Evolutionary conservation across 306 rosid species (phyloP), one percentile per base, ranked within the genome.

Genomic region (Glycine soja): DNA sequence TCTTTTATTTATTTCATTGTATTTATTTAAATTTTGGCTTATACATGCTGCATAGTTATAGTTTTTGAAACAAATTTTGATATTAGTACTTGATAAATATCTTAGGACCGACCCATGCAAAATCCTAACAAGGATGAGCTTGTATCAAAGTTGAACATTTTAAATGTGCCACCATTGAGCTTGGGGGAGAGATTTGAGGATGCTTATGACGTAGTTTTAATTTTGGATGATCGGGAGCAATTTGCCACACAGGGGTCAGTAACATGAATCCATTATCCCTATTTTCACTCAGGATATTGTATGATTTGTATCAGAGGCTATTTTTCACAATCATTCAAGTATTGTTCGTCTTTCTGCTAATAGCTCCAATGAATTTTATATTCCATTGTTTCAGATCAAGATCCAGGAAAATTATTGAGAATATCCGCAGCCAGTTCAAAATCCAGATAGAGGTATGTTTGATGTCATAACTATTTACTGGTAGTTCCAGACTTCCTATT

Each of bases 151-250:
- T 65, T 61, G 78, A 90, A 74, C 77, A 47, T 85, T 80, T 87
- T 93, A 80, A 91, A 90, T 42, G 72, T 88, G 64, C 99, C 97
- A 72, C 97, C 99, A 16, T 83, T 95, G 88, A 83, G 87, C 86
- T 85, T 89, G 38, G 99, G 99, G 10, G 97, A 95, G 84, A 91
- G 87, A 82, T 95, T 95, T 90, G 97, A 91, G 79, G 97, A 95
- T 77, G 90, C 79, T n/a, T 95, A 93, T 86, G 91, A 88, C 75
- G 87, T 95, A 32, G 66, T 93, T 74, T 89, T 95, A 87, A 81
- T 95, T 87, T 79, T 95, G 87, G 99, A 95, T 86, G 88, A 93
- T 78, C 91, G 99, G 47, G 99, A 95, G 85, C 97, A 95, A 59
- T 95, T 95, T 85, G 93, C 97, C 76, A 88, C 88, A 62, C 97